phyloP scores from a whole-genome alignment of 108 stramenopile genomes.

The Chaetoceros muelleri region DNA sequence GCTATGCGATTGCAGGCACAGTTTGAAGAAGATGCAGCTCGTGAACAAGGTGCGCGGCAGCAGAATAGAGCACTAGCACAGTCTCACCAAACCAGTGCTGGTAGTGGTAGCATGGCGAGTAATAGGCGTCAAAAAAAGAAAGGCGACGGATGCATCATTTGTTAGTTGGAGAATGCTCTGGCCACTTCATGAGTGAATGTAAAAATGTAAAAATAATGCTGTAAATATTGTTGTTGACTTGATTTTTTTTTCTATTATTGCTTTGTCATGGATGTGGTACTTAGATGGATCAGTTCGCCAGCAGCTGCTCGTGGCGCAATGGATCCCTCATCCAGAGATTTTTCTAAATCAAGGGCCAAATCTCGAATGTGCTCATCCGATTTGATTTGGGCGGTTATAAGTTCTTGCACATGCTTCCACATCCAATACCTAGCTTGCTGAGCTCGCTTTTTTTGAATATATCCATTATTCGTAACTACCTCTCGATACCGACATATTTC shows the following conservation, averaged over 20 bases:
- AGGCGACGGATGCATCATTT: neutral
- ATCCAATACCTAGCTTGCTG: conserved; percentile 70
- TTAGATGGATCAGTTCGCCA: conserved; percentile 20
- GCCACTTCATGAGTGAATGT: too few species aligned
- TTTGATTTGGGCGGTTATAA: conserved; percentile 16
- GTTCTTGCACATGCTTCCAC: conserved; percentile 37
- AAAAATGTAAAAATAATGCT: too few species aligned
- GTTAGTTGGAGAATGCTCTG: neutral
- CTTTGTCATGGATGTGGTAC: neutral
- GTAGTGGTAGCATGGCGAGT: neutral
- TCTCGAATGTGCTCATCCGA: conserved; percentile 19
- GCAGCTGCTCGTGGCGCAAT: conserved; percentile 57
- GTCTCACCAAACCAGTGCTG: neutral
- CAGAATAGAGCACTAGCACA: conserved; percentile 2
- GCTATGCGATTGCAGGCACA: conserved; percentile 16
- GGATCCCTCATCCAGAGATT: conserved; percentile 24
- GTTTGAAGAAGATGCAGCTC: conserved; percentile 8
- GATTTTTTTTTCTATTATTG: neutral
- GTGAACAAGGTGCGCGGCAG: neutral
- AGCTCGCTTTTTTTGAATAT: conserved; percentile 33
- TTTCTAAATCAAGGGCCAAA: conserved; percentile 22
- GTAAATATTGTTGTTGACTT: too few species aligned
- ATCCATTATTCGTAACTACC: conserved; percentile 21
- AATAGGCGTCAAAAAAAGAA: neutral
- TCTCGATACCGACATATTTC: conserved; percentile 28